Percentiles rank a stretch among this genome's conserved stretches.
Evolutionary conservation across 208 protist genomes (phyloP).

Genomic region (Strigomonas oncopelti): DNA sequence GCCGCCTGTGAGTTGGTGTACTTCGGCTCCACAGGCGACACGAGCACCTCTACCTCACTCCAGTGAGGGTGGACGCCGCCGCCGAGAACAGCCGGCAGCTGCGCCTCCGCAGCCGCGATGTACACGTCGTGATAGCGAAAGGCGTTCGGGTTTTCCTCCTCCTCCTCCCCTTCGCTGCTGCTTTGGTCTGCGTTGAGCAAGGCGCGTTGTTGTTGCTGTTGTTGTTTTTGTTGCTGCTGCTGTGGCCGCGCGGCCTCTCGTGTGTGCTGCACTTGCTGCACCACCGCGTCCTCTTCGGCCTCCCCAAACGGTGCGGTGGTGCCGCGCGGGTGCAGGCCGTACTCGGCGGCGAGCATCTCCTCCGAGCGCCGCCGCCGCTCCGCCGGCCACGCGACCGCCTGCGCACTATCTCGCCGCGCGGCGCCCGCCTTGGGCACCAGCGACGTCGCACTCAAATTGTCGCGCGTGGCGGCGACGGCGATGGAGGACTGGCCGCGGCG

Average conservation of each 20-base stretch:
- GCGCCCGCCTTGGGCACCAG: not conserved
- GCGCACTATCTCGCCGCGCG: not conserved
- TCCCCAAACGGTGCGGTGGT: conserved; percentile 13
- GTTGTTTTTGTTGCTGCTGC: not conserved
- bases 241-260: not conserved
- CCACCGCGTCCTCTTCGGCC: conserved; percentile 1
- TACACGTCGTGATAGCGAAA: no score
- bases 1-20: no score
- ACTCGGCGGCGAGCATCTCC: conserved; percentile 1
- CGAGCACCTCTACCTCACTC: no score
- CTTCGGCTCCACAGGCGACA: no score
- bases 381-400: no score
- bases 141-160: no score
- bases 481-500: not conserved
- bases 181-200: not conserved
- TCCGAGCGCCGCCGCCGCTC: conserved; percentile 3
- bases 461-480: not conserved
- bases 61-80: no score
- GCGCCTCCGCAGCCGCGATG: no score
- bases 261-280: not conserved
- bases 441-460: not conserved
- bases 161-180: not conserved
- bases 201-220: conserved; percentile 3
- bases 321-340: not conserved
- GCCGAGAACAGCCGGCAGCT: no score